Evolutionary conservation across 208 protist species (phyloP).

Genomic region (Leishmania guyanensis): DNA sequence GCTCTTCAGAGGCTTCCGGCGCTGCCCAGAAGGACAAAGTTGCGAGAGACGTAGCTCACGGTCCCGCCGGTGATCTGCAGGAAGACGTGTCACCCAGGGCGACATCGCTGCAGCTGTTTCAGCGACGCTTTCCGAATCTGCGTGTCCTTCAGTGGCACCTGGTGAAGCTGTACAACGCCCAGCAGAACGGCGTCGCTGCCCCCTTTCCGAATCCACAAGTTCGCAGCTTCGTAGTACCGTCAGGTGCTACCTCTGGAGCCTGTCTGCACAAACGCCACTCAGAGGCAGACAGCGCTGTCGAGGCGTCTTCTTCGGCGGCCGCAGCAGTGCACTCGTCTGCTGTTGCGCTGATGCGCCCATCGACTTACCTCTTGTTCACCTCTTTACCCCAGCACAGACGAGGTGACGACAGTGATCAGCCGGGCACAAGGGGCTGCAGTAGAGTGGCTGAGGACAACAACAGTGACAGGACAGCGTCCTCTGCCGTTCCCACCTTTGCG

Average conservation of each 20-base stretch:
- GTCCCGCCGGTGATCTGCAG: not conserved
- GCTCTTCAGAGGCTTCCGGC: not conserved
- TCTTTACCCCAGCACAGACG: constrained; percentile 6
- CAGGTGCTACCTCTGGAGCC: not conserved
- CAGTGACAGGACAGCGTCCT: not conserved
- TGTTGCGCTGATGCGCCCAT: not conserved
- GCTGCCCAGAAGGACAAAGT: not conserved
- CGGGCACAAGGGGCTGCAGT: not conserved
- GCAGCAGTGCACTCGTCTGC: not conserved
- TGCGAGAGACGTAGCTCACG: not conserved
- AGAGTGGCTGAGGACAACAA: not conserved
- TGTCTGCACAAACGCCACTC: not conserved
- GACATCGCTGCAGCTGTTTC: constrained; percentile 21
- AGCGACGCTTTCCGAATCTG: constrained; percentile 30
- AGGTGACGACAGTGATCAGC: constrained; percentile 1
- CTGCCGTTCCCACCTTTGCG: constrained; percentile 1
- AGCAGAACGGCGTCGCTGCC: constrained; percentile 14
- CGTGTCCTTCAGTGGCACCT: constrained; percentile 35
- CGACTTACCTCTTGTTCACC: not conserved
- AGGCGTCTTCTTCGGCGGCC: not conserved
- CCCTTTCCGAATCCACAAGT: constrained; percentile 30
- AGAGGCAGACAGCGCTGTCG: not conserved
- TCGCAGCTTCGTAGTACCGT: not conserved
- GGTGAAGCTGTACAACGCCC: constrained; percentile 28
- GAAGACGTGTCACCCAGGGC: not conserved